These are phyloP conservation scores for Barbarea vulgaris DNA, from an alignment of 345 rosid genomes.

Conservation along the genomic window DNA sequence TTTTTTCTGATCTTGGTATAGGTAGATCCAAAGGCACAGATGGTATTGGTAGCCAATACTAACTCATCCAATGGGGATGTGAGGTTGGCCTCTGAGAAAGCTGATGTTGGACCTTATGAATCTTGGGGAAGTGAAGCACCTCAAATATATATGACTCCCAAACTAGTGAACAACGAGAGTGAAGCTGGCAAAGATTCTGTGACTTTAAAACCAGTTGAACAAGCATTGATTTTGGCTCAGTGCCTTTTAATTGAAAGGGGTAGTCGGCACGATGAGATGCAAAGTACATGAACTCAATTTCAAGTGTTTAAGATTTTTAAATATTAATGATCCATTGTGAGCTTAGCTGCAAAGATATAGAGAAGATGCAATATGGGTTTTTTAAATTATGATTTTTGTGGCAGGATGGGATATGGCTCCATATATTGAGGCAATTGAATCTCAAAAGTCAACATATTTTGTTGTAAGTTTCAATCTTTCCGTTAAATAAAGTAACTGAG, in stretches of 20 bases:
- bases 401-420: constrained; percentile 99
- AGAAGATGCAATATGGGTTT: not conserved
- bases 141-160: constrained; percentile 72
- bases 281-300: constrained; percentile 56
- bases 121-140: constrained; percentile 50
- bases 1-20: constrained; percentile 33
- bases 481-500: not conserved
- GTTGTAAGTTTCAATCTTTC: constrained; percentile 51
- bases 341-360: constrained; percentile 4
- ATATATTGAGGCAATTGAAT: constrained; percentile 87
- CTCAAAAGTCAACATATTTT: constrained; percentile 62
- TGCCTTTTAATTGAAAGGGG: constrained; percentile 87
- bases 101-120: constrained; percentile 43
- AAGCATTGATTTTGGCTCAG: constrained; percentile 70
- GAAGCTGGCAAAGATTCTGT: constrained; percentile 42
- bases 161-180: constrained; percentile 50
- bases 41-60: constrained; percentile 64
- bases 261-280: constrained; percentile 82
- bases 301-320: not conserved
- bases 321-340: not conserved
- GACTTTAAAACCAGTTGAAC: constrained; percentile 64
- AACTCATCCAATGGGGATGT: constrained; percentile 43
- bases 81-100: constrained; percentile 38
- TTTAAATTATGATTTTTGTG: too few relatives aligned
- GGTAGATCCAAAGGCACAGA: constrained; percentile 86